These are phyloP conservation scores for Cercospora zeae-maydis DNA, from an alignment of 2,329 filamentous ascomycete species.

Conservation along the genomic window DNA sequence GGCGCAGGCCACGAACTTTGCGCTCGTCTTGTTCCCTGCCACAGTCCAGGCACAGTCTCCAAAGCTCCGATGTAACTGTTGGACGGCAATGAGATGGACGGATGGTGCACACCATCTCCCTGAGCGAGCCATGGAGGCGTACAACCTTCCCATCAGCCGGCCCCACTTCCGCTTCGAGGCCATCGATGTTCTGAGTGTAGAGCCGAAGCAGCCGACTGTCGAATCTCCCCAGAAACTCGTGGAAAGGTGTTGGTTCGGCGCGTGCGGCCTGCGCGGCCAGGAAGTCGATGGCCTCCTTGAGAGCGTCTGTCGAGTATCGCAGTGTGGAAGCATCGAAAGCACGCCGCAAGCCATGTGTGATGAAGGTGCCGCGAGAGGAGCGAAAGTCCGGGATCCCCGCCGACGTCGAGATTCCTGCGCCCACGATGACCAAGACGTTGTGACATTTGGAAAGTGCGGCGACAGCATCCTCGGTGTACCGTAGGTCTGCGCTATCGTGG, in stretches of 20 bases:
- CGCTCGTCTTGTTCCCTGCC: background rate
- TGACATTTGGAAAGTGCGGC: background rate
- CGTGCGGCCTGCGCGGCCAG: background rate
- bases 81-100: background rate
- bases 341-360: background rate
- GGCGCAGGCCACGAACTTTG: background rate
- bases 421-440: conserved; percentile 43
- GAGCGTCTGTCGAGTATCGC: background rate
- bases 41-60: background rate
- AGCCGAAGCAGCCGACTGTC: background rate
- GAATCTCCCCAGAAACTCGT: background rate
- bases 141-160: background rate
- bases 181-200: conserved; percentile 4
- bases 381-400: conserved; percentile 84
- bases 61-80: too few species aligned
- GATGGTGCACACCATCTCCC: background rate
- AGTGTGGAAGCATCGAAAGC: conserved; percentile 4
- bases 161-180: background rate
- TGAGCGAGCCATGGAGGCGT: background rate
- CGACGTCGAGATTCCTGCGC: conserved; percentile 75
- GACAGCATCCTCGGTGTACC: background rate
- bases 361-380: conserved; percentile 44
- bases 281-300: background rate
- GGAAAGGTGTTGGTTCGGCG: conserved; percentile 1
- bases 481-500: background rate